phyloP scores from a whole-genome alignment of 345 rosid species.

The Bruguiera parviflora region DNA sequence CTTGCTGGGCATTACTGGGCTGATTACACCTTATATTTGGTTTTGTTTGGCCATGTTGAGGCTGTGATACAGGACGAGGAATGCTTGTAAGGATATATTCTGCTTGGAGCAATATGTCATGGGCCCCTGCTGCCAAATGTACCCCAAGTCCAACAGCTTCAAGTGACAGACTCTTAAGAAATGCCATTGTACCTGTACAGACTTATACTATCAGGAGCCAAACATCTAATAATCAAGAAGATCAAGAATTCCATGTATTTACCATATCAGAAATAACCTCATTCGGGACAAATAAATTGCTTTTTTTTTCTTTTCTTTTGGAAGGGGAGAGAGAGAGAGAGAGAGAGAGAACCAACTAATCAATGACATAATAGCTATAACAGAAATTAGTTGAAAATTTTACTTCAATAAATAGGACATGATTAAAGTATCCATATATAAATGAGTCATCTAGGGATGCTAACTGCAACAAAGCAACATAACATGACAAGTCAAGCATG shows the following conservation, averaged over 20 bases:
- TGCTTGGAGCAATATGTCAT: constrained; percentile 71
- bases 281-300: background rate
- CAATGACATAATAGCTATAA: too few species aligned
- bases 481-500: too few species aligned
- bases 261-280: background rate
- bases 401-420: background rate
- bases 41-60: constrained; percentile 44
- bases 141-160: constrained; percentile 96
- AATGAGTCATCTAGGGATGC: too few species aligned
- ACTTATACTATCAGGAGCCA: background rate
- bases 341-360: too few species aligned
- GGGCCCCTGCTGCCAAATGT: constrained; percentile 90
- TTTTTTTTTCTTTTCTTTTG: too few species aligned
- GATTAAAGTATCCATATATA: background rate
- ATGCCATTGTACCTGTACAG: constrained; percentile 76
- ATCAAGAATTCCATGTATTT: background rate
- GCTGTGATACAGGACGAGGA: constrained; percentile 51
- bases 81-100: constrained; percentile 56
- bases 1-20: constrained; percentile 83
- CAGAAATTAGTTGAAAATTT: background rate
- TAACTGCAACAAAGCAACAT: too few species aligned
- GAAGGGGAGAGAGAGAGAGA: too few species aligned
- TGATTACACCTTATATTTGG: constrained; percentile 67
- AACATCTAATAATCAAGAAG: background rate
- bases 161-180: constrained; percentile 84